Conservation (phyloP, 352 stramenopile species). For the Phytophthora pistaciae region DNA sequence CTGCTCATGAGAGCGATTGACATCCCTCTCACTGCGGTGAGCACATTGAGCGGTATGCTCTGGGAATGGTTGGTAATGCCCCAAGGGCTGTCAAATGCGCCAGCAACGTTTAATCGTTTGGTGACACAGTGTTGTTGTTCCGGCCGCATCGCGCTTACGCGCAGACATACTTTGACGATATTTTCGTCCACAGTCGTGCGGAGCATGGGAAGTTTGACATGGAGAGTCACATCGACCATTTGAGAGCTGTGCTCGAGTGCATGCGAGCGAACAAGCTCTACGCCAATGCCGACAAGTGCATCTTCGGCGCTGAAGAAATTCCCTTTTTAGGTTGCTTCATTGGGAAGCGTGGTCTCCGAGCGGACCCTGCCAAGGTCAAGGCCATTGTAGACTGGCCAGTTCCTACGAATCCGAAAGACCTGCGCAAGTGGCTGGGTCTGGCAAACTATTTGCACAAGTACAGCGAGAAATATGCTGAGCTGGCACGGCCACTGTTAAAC, state of each 20-base stretch:
- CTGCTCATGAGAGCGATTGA: conserved; percentile 31
- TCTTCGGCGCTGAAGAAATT: too few species aligned
- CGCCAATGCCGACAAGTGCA: too few species aligned
- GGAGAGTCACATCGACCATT: conserved; percentile 20
- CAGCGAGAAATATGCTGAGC: too few species aligned
- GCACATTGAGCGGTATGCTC: conserved; percentile 14
- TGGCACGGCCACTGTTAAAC: too few species aligned
- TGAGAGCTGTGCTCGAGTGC: neutral
- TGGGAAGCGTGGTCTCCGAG: too few species aligned
- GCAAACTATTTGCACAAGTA: too few species aligned
- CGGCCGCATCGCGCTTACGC: conserved; percentile 20
- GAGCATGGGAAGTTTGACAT: conserved; percentile 13
- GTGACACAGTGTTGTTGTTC: conserved; percentile 37
- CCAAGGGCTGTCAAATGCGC: conserved; percentile 35
- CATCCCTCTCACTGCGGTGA: conserved; percentile 30
- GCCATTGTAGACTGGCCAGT: too few species aligned
- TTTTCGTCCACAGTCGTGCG: neutral
- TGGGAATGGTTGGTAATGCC: conserved; percentile 38
- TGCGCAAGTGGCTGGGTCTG: too few species aligned
- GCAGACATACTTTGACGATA: conserved; percentile 42
- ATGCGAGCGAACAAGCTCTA: too few species aligned
- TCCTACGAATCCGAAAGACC: too few species aligned
- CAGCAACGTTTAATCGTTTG: conserved; percentile 48
- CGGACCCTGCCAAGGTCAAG: too few species aligned
- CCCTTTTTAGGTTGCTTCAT: too few species aligned